Conservation (phyloP, 805 yeast species). For the Ogataea paradorogensis region DNA sequence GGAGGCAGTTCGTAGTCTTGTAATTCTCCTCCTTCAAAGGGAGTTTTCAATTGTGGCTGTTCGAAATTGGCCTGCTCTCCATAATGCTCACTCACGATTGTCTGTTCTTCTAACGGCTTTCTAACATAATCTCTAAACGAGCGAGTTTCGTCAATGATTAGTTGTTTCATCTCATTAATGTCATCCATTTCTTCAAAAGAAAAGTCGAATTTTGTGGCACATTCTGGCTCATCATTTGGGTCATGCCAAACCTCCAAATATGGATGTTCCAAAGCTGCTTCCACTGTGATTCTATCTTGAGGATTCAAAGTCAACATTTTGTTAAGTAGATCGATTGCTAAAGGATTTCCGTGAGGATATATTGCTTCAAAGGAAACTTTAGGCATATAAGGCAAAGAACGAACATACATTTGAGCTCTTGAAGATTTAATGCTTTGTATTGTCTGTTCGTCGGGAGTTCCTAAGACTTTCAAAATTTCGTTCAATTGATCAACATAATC, state of each 20-base stretch:
- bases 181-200: conserved; percentile 84
- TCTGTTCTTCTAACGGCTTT: conserved; percentile 59
- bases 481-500: conserved; percentile 95
- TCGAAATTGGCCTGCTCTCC: conserved; percentile 20
- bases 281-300: conserved; percentile 75
- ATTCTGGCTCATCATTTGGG: conserved; percentile 85
- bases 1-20: conserved; percentile 56
- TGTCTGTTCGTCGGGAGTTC: conserved; percentile 84
- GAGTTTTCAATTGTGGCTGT: conserved; percentile 39
- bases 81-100: conserved; percentile 32
- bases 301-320: conserved; percentile 88
- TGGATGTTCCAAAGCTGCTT: conserved; percentile 85
- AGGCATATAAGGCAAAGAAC: conserved; percentile 79
- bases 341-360: conserved; percentile 84
- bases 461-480: conserved; percentile 80
- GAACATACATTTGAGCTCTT: conserved; percentile 88
- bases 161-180: conserved; percentile 65
- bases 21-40: conserved; percentile 41
- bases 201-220: conserved; percentile 80
- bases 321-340: conserved; percentile 77
- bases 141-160: conserved; percentile 78
- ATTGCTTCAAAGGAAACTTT: conserved; percentile 67
- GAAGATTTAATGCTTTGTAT: conserved; percentile 71
- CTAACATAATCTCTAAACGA: conserved; percentile 79
- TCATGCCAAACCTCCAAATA: conserved; percentile 89